These are phyloP conservation scores for Aspergillus biplanus DNA, from an alignment of 495 filamentous ascomycete genomes.

Conservation along the genomic window DNA sequence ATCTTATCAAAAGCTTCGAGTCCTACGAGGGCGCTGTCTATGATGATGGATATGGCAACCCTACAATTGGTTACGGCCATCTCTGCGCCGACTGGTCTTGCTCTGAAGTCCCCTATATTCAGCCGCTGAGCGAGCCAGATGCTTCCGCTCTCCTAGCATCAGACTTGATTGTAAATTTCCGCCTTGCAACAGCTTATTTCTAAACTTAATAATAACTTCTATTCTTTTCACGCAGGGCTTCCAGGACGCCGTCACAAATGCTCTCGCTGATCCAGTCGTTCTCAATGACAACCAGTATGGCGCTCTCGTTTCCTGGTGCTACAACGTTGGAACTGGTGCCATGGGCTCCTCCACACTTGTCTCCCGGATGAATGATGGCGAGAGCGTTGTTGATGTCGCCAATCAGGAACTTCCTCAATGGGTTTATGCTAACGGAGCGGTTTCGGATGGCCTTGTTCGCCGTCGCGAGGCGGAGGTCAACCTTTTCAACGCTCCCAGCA, in stretches of 20 bases:
- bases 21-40: constrained; percentile 34
- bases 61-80: constrained; percentile 57
- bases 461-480: constrained; percentile 47
- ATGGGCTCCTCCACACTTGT: constrained; percentile 41
- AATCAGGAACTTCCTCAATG: constrained; percentile 52
- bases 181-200: background rate
- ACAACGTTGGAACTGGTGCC: constrained; percentile 26
- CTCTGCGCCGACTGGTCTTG: constrained; percentile 46
- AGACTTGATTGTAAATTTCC: constrained; percentile 42
- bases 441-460: constrained; percentile 42
- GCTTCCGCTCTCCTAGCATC: constrained; percentile 43
- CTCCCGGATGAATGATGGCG: constrained; percentile 49
- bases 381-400: constrained; percentile 42
- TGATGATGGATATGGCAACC: constrained; percentile 48
- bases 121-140: constrained; percentile 44
- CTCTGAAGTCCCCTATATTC: constrained; percentile 46
- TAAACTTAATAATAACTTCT: background rate
- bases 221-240: constrained; percentile 16
- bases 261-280: constrained; percentile 27
- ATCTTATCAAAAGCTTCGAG: constrained; percentile 47
- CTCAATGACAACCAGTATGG: constrained; percentile 34
- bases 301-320: constrained; percentile 30
- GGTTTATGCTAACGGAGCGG: constrained; percentile 43
- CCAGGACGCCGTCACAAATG: constrained; percentile 27
- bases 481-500: constrained; percentile 38